Base-by-base conservation (phyloP, 2,329 filamentous ascomycete species). In the Alternaria consortialis region DNA sequence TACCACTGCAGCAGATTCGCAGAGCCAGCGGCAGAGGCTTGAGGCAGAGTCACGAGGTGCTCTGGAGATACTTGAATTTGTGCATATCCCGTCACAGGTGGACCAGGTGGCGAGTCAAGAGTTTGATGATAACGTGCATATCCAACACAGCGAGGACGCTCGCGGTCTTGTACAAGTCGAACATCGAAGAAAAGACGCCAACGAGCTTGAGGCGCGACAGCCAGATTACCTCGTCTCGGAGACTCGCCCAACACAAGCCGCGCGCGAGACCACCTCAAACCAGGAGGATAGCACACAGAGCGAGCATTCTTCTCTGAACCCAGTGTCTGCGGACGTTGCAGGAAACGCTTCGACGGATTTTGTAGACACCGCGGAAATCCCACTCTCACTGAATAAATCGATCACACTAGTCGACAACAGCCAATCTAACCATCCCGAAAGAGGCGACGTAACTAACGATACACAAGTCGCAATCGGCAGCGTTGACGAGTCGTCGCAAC, bases 1-100 rank as follows among this genome's bases (percentile, higher is more conserved):
- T 17, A 60, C 48, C n/a, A 64, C 56, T 7, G 50, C 59, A 8
- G 60, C 65, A 31, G 65, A 72, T 7, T 58, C 65, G 9, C 63
- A 68, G 43, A 65, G 59, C 29, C 65, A 72, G 39, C 43, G 17
- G 27, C 62, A 57, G 25, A 17, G 43, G 32, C 20, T 39, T 13
- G 50, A 51, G 40, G 47, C 44, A 27, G 53, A 64, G 46, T 58
- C 20, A 40, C 39, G 25, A 20, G 56, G 59, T 34, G 47, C 51
- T n/a, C 29, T 54, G 7, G 58, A 62, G 7, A 61, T 59, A 7
- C n/a, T 62, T 48, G 63, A 60, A 27, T 47, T 39, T 20, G 13
- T 58, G 6, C 43, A 53, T 36, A 47, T 12, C 20, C 47, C 52
- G 25, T 57, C 54, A 51, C 56, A 60, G 29, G 31, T 42, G 32